Conservation (phyloP, 1,139 yeast species). For the Hyphopichia buzzinii region DNA sequence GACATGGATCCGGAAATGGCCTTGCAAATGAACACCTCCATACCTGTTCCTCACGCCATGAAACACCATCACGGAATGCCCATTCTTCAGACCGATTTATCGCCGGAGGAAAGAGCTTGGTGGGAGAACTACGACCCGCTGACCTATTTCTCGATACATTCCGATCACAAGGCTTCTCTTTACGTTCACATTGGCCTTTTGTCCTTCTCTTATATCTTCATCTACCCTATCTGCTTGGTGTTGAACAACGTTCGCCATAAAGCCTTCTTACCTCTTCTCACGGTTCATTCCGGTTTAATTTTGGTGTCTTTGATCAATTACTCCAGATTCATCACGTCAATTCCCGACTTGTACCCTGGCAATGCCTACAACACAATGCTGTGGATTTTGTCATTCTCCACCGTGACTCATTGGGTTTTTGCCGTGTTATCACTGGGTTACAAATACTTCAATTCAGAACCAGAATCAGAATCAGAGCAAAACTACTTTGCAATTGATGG, state of each 20-base stretch:
- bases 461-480: conserved; percentile 2
- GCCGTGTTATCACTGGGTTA: conserved; percentile 35
- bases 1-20: too few species aligned
- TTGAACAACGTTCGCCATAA: conserved; percentile 58
- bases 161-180: conserved; percentile 51
- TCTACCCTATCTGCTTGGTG: conserved; percentile 72
- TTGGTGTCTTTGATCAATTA: conserved; percentile 56
- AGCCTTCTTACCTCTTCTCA: conserved; percentile 57
- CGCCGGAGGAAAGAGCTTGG: conserved; percentile 68
- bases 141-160: conserved; percentile 62
- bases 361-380: conserved; percentile 72
- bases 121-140: conserved; percentile 87
- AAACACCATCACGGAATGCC: conserved; percentile 72
- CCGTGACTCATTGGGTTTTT: conserved; percentile 51
- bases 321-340: conserved; percentile 57
- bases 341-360: conserved; percentile 68
- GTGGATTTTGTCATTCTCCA: conserved; percentile 52
- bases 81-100: conserved; percentile 63
- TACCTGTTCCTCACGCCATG: conserved; percentile 51
- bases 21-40: too few species aligned
- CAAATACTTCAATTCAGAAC: conserved; percentile 6
- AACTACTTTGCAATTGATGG: conserved; percentile 19
- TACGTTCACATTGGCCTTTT: conserved; percentile 54
- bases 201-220: conserved; percentile 44
- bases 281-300: conserved; percentile 47